Conservation (phyloP, 345 rosid species). For the Citrus cavaleriei region DNA sequence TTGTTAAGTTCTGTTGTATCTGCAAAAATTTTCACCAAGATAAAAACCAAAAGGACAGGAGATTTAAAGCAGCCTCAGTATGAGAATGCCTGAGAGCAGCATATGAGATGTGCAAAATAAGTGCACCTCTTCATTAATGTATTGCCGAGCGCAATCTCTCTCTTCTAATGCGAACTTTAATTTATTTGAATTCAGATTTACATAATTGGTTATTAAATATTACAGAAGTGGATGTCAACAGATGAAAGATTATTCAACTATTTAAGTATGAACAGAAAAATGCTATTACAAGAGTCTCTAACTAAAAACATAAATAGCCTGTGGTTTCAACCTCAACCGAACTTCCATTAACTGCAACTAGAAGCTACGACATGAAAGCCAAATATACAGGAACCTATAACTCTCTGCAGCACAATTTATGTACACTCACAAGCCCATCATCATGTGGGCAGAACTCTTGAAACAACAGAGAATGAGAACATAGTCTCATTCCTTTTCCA, state of each 20-base stretch:
- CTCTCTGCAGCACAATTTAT: background rate
- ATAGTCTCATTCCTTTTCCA: background rate
- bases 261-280: background rate
- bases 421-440: slow-evolving; percentile 13
- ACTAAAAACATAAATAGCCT: slow-evolving; percentile 2
- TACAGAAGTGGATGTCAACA: background rate
- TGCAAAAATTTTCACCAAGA: background rate
- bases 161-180: background rate
- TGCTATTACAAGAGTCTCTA: background rate
- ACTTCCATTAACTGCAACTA: background rate
- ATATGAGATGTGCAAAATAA: background rate
- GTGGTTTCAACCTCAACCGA: background rate
- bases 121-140: background rate
- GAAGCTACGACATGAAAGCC: background rate
- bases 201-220: background rate
- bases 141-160: background rate
- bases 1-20: background rate
- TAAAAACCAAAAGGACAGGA: background rate
- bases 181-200: background rate
- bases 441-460: slow-evolving; percentile 11
- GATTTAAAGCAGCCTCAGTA: background rate
- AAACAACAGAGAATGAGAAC: background rate
- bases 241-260: background rate
- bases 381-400: background rate
- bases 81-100: background rate